Conservation (phyloP, 441 rosid genomes). For the Corymbia calophylla region DNA sequence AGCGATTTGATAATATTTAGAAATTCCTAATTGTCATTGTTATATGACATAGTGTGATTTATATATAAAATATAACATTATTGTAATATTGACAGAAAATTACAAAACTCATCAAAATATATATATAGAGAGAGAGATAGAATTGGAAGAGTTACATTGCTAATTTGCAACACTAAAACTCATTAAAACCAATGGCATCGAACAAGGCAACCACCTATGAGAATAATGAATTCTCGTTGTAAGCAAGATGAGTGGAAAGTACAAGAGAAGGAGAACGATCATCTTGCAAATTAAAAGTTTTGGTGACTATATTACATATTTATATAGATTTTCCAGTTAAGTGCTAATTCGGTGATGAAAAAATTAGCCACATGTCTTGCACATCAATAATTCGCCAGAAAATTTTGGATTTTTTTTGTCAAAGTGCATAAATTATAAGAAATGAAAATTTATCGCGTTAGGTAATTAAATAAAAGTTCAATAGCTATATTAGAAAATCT, state of each 20-base stretch:
- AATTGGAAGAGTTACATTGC: neutral
- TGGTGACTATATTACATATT: fast-evolving
- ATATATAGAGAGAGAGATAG: too few species aligned
- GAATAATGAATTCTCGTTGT: too few species aligned
- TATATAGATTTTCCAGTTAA: too few species aligned
- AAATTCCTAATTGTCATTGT: neutral
- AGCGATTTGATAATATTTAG: neutral
- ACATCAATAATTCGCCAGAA: neutral
- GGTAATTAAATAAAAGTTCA: neutral
- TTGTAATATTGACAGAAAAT: neutral
- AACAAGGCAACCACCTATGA: neutral
- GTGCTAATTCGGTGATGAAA: neutral
- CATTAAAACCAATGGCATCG: neutral
- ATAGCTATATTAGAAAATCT: neutral
- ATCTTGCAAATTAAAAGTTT: neutral
- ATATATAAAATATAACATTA: neutral
- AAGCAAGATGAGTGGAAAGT: neutral
- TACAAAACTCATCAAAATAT: too few species aligned
- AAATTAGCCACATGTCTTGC: neutral
- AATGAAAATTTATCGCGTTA: neutral
- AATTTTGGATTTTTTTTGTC: neutral
- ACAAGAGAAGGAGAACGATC: neutral
- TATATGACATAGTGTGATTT: neutral
- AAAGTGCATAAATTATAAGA: neutral
- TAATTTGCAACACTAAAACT: neutral